Evolutionary conservation across 2,329 filamentous ascomycete genomes (phyloP).

Genomic region (Daldinia sp.): DNA sequence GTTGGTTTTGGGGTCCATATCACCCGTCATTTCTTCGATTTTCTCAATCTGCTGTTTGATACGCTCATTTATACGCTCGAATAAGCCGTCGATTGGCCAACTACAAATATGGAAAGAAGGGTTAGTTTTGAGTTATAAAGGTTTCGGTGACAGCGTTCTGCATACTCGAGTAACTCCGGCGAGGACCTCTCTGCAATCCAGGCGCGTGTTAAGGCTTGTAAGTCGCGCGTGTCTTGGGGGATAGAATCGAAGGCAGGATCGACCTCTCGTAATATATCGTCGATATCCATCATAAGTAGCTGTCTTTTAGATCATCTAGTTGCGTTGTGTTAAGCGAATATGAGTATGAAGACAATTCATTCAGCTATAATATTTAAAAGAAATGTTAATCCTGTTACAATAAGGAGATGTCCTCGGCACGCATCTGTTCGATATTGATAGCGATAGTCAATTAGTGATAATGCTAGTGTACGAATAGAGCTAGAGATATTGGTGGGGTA

Average conservation of each 20-base stretch:
- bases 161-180: slow-evolving; percentile 85
- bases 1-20: slow-evolving; percentile 89
- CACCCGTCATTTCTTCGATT: slow-evolving; percentile 79
- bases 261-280: slow-evolving; percentile 80
- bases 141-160: background rate
- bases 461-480: no score
- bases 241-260: slow-evolving; percentile 65
- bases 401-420: background rate
- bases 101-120: slow-evolving; percentile 48
- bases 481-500: no score
- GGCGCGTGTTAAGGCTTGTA: slow-evolving; percentile 87
- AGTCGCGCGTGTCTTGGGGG: slow-evolving; percentile 72
- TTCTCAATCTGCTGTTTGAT: slow-evolving; percentile 74
- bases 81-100: slow-evolving; percentile 74
- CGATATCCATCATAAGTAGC: slow-evolving; percentile 70
- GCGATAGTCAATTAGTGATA: background rate
- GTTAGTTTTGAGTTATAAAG: slow-evolving; percentile 16
- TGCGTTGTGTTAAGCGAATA: background rate
- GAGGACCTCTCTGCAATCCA: slow-evolving; percentile 94
- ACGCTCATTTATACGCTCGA: slow-evolving; percentile 81
- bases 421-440: background rate
- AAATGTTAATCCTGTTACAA: background rate
- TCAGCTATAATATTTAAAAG: background rate
- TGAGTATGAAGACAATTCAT: background rate
- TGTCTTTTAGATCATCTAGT: background rate